Percentiles rank a stretch among this genome's conserved stretches.
phyloP scores from a whole-genome alignment of 2,329 filamentous ascomycete species.

The Xylariales sp. region DNA sequence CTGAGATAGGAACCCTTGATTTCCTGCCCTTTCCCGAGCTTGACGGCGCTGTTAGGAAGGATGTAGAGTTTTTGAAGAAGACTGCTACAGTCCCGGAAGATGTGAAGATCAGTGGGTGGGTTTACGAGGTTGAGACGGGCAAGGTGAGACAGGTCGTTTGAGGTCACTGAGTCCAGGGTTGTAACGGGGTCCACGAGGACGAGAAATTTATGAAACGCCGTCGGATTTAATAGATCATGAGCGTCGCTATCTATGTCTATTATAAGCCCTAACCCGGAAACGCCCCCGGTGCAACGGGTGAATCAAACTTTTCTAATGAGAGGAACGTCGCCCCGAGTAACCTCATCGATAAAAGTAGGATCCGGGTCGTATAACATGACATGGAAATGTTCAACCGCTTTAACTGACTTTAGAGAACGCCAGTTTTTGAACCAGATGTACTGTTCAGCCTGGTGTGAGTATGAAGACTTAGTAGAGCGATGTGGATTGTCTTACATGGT shows the following conservation, averaged over 20 bases:
- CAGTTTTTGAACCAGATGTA: slow-evolving; percentile 90
- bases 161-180: background rate
- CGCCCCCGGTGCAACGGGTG: background rate
- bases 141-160: slow-evolving; percentile 64
- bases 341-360: slow-evolving; percentile 71
- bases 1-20: slow-evolving; percentile 61
- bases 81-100: slow-evolving; percentile 69
- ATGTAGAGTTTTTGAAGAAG: slow-evolving; percentile 71
- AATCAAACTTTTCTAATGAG: slow-evolving; percentile 60
- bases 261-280: background rate
- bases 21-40: slow-evolving; percentile 75
- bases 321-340: slow-evolving; percentile 81
- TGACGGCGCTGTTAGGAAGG: slow-evolving; percentile 71
- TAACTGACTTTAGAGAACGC: slow-evolving; percentile 83
- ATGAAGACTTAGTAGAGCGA: slow-evolving; percentile 41
- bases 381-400: slow-evolving; percentile 92
- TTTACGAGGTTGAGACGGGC: slow-evolving; percentile 83
- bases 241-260: slow-evolving; percentile 21
- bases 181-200: background rate
- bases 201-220: background rate
- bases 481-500: slow-evolving; percentile 60
- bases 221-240: slow-evolving; percentile 9
- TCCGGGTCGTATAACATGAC: slow-evolving; percentile 88
- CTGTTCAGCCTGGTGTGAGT: slow-evolving; percentile 41
- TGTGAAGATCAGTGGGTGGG: slow-evolving; percentile 75